A percentile compares a stretch with the other conserved stretches of the same genome.
Evolutionary conservation across 2,329 filamentous ascomycete species (phyloP).

Genomic region (Fusarium pseudonygamai): DNA sequence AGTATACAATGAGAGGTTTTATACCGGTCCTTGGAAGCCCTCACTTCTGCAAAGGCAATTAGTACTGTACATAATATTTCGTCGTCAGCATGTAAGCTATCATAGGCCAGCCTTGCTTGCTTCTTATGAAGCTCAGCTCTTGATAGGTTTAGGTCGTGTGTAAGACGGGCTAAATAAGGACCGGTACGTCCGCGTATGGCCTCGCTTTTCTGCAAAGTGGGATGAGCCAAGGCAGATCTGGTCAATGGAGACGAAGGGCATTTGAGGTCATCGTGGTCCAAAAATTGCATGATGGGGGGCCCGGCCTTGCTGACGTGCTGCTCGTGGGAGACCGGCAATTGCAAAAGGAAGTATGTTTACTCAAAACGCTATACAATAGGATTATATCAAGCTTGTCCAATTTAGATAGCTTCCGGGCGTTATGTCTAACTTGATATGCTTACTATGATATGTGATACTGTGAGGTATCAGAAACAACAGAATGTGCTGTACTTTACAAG

Average conservation of each 20-base stretch:
- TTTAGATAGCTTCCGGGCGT: too few relatives aligned
- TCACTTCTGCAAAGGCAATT: neutral
- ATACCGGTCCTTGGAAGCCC: neutral
- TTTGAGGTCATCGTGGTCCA: neutral
- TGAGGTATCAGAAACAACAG: neutral
- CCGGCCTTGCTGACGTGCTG: neutral
- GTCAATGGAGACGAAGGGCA: neutral
- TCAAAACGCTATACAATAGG: neutral
- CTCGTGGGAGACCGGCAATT: neutral
- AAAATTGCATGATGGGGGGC: too few relatives aligned
- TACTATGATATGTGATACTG: neutral
- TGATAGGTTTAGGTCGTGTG: slow-evolving; percentile 10
- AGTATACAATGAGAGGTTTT: neutral
- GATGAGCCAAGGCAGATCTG: slow-evolving; percentile 1
- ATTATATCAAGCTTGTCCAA: neutral
- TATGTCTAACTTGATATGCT: neutral
- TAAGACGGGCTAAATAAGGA: slow-evolving; percentile 40
- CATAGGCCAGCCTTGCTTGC: neutral
- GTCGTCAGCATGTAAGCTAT: neutral
- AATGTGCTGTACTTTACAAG: neutral
- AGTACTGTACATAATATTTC: neutral
- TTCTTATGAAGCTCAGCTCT: neutral
- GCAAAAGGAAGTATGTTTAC: neutral
- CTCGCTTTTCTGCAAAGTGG: neutral
- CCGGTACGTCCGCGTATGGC: slow-evolving; percentile 10